These are phyloP conservation scores for Xylariaceae sp. DNA, from an alignment of 2,329 filamentous ascomycete genomes.

Conservation along the genomic window DNA sequence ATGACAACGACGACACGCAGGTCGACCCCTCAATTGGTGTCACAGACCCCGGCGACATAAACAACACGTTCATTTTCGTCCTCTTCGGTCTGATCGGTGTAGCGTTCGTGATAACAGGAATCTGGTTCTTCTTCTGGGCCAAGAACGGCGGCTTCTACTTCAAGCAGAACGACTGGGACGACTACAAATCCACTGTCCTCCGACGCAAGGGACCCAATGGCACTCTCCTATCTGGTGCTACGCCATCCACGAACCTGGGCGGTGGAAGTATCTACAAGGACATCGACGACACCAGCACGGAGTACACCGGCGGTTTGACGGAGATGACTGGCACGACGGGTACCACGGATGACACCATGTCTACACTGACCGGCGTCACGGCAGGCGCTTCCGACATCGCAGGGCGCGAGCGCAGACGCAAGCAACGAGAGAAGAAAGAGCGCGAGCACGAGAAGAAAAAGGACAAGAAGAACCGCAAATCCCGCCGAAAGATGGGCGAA, in stretches of 20 bases:
- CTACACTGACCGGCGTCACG: conserved; percentile 56
- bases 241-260: conserved; percentile 78
- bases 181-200: conserved; percentile 94
- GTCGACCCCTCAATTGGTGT: conserved; percentile 46
- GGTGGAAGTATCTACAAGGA: conserved; percentile 83
- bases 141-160: conserved; percentile 94
- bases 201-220: conserved; percentile 87
- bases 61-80: conserved; percentile 72
- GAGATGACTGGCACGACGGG: conserved; percentile 28
- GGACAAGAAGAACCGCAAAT: conserved; percentile 31
- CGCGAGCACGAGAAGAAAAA: conserved; percentile 44
- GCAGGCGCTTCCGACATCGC: conserved; percentile 55
- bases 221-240: conserved; percentile 78
- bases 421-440: conserved; percentile 53
- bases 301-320: conserved; percentile 38
- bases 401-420: conserved; percentile 54
- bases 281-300: conserved; percentile 48
- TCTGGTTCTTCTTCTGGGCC: conserved; percentile 99
- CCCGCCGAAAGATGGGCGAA: conserved; percentile 48
- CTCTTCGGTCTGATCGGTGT: conserved; percentile 83
- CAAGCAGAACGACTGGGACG: conserved; percentile 86
- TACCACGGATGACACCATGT: conserved; percentile 43
- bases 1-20: conserved; percentile 26
- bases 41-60: conserved; percentile 55
- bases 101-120: conserved; percentile 67